A percentile compares a stretch with the other conserved stretches of the same genome.
These are phyloP conservation scores for Platismatia glauca DNA, from an alignment of 495 filamentous ascomycete genomes.

Conservation along the genomic window DNA sequence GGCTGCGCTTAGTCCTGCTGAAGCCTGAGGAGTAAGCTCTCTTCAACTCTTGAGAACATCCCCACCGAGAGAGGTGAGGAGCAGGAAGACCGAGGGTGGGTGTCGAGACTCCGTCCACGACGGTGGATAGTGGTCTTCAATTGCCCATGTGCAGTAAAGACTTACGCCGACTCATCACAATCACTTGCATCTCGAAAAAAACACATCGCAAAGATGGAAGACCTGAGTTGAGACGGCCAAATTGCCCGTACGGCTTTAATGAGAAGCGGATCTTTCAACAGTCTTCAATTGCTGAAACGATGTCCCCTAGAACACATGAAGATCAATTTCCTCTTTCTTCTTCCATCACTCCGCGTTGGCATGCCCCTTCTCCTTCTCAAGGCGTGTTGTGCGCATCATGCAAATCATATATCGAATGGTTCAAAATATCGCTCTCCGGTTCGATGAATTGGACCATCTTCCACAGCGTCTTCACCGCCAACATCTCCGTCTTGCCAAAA, in stretches of 20 bases:
- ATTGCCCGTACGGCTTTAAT: background rate
- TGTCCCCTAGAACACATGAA: background rate
- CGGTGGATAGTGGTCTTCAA: too few relatives aligned
- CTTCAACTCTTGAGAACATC: too few relatives aligned
- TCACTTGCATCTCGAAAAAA: background rate
- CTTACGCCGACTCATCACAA: background rate
- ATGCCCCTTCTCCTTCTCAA: background rate
- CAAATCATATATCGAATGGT: conserved; percentile 15
- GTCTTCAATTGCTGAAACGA: background rate
- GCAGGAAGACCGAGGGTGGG: too few relatives aligned
- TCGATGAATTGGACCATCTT: conserved; percentile 19
- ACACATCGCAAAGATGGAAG: background rate
- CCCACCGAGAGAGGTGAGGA: too few relatives aligned
- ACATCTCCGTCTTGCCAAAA: conserved; percentile 14
- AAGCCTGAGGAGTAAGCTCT: background rate
- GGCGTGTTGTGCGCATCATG: conserved; percentile 11
- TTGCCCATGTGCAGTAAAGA: background rate
- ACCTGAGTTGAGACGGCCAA: too few relatives aligned
- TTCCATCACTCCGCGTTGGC: background rate
- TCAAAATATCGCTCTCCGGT: conserved; percentile 15
- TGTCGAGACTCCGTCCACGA: too few relatives aligned
- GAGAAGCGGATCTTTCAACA: background rate
- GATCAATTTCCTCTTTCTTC: background rate
- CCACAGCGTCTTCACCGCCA: conserved; percentile 13
- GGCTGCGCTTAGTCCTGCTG: too few relatives aligned